Percentiles rank a stretch among this genome's conserved stretches.
Evolutionary conservation across 257 asterid genomes (phyloP).

Genomic region (Primulina eburnea): DNA sequence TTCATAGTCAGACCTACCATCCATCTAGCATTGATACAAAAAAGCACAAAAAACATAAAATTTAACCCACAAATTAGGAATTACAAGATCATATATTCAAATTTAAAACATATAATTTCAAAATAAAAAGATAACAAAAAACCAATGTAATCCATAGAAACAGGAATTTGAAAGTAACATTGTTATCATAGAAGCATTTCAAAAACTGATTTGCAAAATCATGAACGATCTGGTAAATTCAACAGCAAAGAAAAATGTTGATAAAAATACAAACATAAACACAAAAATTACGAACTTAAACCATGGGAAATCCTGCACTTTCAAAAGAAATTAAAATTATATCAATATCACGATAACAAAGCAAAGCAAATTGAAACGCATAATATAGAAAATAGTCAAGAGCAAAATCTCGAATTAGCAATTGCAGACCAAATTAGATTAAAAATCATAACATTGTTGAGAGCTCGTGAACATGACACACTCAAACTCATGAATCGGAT

Average conservation of each 20-base stretch:
- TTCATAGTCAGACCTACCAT: conserved; percentile 62
- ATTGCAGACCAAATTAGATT: too few relatives aligned
- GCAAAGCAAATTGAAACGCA: conserved; percentile 2
- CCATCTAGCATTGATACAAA: conserved; percentile 57
- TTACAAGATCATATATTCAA: not conserved
- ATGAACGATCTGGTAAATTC: not conserved
- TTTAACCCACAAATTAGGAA: not conserved
- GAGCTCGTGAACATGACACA: not conserved
- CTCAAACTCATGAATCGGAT: not conserved
- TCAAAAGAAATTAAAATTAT: too few relatives aligned
- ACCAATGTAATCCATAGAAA: too few relatives aligned
- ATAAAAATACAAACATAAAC: too few relatives aligned
- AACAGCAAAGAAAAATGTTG: too few relatives aligned
- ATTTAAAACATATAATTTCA: too few relatives aligned
- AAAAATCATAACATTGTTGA: not conserved
- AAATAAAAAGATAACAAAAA: too few relatives aligned
- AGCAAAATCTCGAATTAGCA: conserved; percentile 5
- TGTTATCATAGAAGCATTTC: not conserved
- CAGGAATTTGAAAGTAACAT: not conserved
- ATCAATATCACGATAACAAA: not conserved
- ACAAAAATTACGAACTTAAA: too few relatives aligned
- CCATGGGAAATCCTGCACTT: too few relatives aligned
- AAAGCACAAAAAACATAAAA: not conserved
- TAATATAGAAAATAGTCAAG: not conserved
- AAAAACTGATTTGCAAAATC: not conserved